Evolutionary conservation across 345 rosid genomes (phyloP), one percentile per base, ranked within the genome.

Genomic region (Populus pruinosa): DNA sequence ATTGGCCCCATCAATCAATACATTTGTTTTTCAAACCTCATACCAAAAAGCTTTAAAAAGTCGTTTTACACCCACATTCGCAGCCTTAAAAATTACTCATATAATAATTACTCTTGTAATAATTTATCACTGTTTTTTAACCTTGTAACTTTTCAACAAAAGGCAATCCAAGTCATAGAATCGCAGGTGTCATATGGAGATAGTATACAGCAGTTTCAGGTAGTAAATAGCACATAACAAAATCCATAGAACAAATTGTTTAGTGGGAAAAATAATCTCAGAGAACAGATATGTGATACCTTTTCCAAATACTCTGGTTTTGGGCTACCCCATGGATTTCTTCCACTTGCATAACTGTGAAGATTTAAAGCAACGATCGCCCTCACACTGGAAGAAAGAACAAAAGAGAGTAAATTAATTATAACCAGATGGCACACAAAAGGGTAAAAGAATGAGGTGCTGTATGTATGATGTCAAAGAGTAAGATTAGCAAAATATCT

Each of bases 261-360:
- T 16, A 16, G 20, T 65, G 21, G 33, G 41, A 33, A 29, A 17
- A 17, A 50, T n/a, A 29, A 8, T 35, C 43, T 38, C 62, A 70
- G 3, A 12, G 6, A 6, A 53, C 69, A 77, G 5, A 49, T 20
- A 71, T 43, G 61, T 25, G 38, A 47, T 85, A 96, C 99, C 86
- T 92, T 96, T 74, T 94, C 97, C 87, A 96, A 75, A 86, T 96
- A 96, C 16, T 87, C 89, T 59, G 90, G 96, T 78, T 86, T 89
- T 72, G 94, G 87, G 78, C 83, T 86, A 39, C 97, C 99, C 99
- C 98, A 96, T 6, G 98, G 99, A 73, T 90, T 88, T 83, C 99
- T 88, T 76, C 99, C 99, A 84, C 98, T 94, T 67, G 90, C 99
- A 74, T 96, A 96, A 78, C 79, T 96, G 82, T 89, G 88, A 86